Evolutionary conservation across 129 eudicot species (phyloP), one percentile per base, ranked within the genome.

Genomic region (Flaveria sonorensis): DNA sequence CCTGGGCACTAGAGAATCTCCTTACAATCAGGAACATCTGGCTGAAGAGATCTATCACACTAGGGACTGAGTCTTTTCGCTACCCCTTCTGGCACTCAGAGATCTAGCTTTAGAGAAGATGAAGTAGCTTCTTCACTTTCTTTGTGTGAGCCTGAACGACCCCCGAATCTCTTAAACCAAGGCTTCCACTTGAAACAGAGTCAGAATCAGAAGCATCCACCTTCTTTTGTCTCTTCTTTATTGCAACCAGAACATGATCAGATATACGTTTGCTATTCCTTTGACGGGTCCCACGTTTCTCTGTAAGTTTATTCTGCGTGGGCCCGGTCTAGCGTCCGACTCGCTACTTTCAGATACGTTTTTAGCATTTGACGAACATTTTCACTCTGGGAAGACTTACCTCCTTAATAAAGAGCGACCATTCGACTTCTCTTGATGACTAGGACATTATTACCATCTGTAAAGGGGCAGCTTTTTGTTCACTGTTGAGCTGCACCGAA

Each of bases 151-250:
- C 68, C 82, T 45, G 91, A 73, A 26, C 83, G 86, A 67, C 83
- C 46, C 79, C 82, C 21, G 77, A 15, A 48, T 88, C 88, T 81
- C 81, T 83, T 23, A 84, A 85, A 9, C 86, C 84, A 40, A 77
- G 70, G 73, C 88, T 82, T 50, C 88, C 87, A 85, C 81, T 78
- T 13, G 89, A 81, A 81, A 77, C 83, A 71, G 96, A 91, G 75
- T 91, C 96, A 23, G 90, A 83, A 74, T 88, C 94, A 66, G 92
- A 88, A 75, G 89, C 76, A 45, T 70, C 65, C 80, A 78, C 62
- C 69, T 88, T 89, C 84, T 88, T 95, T 76, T 78, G 96, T 81
- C 85, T 85, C 77, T 95, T 95, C 83, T 79, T 88, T 78, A 80
- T 84, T 42, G 93, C 85, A 78, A 81, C 72, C 74, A 84, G 70